These are phyloP conservation scores for Phanerodontia chrysosporium DNA, from an alignment of 768 basidiomycete species.

Conservation along the genomic window DNA sequence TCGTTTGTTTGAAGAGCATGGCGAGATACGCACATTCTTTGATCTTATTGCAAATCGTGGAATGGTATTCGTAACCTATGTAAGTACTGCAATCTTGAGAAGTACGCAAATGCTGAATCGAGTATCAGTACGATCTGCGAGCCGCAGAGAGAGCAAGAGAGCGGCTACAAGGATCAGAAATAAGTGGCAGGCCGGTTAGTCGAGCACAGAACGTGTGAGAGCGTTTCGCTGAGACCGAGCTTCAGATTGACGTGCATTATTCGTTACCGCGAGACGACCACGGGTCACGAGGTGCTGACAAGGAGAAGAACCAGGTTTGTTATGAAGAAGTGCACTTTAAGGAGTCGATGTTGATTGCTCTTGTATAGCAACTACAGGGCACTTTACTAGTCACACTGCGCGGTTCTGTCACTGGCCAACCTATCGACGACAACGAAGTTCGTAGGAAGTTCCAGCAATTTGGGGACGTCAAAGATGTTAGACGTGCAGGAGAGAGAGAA, in stretches of 20 bases:
- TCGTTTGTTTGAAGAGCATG: constrained; percentile 84
- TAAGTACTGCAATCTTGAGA: constrained; percentile 43
- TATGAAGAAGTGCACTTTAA: too few species aligned
- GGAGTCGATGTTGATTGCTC: too few species aligned
- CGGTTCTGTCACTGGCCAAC: constrained; percentile 61
- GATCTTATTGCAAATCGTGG: constrained; percentile 91
- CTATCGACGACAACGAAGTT: constrained; percentile 82
- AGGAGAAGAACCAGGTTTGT: constrained; percentile 84
- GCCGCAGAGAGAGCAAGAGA: constrained; percentile 92
- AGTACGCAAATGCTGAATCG: not conserved
- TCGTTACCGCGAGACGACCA: constrained; percentile 85
- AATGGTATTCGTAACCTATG: constrained; percentile 99
- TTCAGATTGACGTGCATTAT: constrained; percentile 93
- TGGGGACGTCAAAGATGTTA: constrained; percentile 85
- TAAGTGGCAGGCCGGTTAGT: constrained; percentile 86
- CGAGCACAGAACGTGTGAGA: not conserved
- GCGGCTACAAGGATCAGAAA: constrained; percentile 82
- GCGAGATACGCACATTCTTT: constrained; percentile 96
- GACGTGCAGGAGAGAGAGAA: constrained; percentile 54
- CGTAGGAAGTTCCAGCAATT: constrained; percentile 82
- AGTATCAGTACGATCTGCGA: constrained; percentile 79
- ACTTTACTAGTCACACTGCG: constrained; percentile 75
- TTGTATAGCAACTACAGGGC: constrained; percentile 69
- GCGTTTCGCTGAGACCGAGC: not conserved
- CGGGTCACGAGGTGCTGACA: constrained; percentile 48